Base-by-base conservation (phyloP, 2,329 filamentous ascomycete genomes). In the Stemphylium lycopersici region DNA sequence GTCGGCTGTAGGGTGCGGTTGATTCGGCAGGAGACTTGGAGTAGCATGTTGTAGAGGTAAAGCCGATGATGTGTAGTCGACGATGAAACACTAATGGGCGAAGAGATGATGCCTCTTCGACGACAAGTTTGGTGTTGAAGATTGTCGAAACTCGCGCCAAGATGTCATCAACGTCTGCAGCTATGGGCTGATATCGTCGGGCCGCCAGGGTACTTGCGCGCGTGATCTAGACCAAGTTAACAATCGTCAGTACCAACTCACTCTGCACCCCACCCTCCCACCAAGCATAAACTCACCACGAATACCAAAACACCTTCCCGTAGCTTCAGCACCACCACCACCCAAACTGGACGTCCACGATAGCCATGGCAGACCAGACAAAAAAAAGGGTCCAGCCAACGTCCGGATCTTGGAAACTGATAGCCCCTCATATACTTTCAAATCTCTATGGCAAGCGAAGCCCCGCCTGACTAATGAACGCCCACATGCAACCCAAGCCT, bases 271-370 rank as follows among this genome's bases (percentile, higher is more conserved):
- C 33, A 6, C 33, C 13, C n/a, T 16, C 33, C 13, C 26, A 24
- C n/a, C 15, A 12, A 12, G 11, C 8, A 6, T 29, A 29, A 15
- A 22, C 31, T n/a, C 16, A 26, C n/a, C 12, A n/a, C 10, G 32
- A 22, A 10, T 18, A 13, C 6, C 7, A 4, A 7, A 24, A 11
- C n/a, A 33, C 12, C 26, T 38, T 39, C 33, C 33, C 39, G 18
- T 24, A 38, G 4, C 18, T 20, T 39, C 15, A 36, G 16, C 6
- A 16, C 11, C 10, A 18, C 39, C 24, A 7, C 24, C n/a, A 18
- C 38, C 39, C 46, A 32, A 50, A 39, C 18, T 16, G 41, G 46
- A 42, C 54, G 34, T 40, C 46, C 50, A 54, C 55, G 47, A 55
- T 48, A 16, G 36, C 48, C 18, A 18, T 36, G 22, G 12, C 20